Conservation (phyloP, 208 protist genomes). For the Trypanosoma avium region DNA sequence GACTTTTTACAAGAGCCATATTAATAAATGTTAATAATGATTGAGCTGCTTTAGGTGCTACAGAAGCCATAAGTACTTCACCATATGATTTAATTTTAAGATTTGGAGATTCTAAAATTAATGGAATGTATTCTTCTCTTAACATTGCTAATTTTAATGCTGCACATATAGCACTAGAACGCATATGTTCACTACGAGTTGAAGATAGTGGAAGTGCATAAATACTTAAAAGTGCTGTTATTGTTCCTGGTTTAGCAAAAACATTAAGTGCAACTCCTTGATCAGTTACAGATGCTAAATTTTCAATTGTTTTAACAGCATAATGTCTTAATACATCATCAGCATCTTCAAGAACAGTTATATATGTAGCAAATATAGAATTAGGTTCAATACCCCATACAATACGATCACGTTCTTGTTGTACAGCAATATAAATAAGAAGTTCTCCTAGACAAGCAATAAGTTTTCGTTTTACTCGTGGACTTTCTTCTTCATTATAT, state of each 20-base stretch:
- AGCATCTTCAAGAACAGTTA: slow-evolving; percentile 44
- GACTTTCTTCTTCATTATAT: slow-evolving; percentile 54
- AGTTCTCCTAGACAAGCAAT: slow-evolving; percentile 87
- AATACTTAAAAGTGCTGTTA: slow-evolving; percentile 65
- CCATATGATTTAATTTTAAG: slow-evolving; percentile 54
- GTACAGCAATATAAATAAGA: slow-evolving; percentile 88
- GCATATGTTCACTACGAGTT: slow-evolving; percentile 77
- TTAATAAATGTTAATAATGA: slow-evolving; percentile 79
- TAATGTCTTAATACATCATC: slow-evolving; percentile 91
- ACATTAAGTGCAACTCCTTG: slow-evolving; percentile 40
- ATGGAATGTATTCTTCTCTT: slow-evolving; percentile 59
- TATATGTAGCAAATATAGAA: slow-evolving; percentile 44
- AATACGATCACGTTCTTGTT: slow-evolving; percentile 55
- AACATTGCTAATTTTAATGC: slow-evolving; percentile 72
- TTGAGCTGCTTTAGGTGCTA: slow-evolving; percentile 62
- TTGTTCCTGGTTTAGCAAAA: slow-evolving; percentile 53
- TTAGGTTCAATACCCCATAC: slow-evolving; percentile 55
- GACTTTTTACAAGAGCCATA: slow-evolving; percentile 51
- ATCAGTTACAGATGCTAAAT: slow-evolving; percentile 73
- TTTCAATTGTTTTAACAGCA: slow-evolving; percentile 89
- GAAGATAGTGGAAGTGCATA: slow-evolving; percentile 46
- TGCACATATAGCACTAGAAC: slow-evolving; percentile 76
- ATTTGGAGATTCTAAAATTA: slow-evolving; percentile 48
- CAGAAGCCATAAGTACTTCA: slow-evolving; percentile 35
- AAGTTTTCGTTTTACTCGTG: slow-evolving; percentile 67